Evolutionary conservation across 169 alveolate genomes (phyloP), one percentile per base, ranked within the genome.

Genomic region (Eimeria acervulina): DNA sequence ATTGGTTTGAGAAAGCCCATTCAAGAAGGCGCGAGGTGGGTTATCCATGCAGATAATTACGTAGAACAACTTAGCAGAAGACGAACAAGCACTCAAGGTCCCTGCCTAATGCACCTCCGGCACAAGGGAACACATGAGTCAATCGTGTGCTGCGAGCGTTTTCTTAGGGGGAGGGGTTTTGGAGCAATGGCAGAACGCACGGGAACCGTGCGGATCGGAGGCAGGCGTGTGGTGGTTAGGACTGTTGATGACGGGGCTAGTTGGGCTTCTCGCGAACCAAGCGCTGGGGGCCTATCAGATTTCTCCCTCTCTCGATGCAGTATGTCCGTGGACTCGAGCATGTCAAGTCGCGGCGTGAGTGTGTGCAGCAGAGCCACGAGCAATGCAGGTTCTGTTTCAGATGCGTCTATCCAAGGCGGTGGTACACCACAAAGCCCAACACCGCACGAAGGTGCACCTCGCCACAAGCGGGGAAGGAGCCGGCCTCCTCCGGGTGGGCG

Each of bases 351-450:
- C 4, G 93, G 93, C 31, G 93, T 87, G 61, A 87, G 93, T 66
- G 93, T 87, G 31, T 87, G 93, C 63, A 87, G 93, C 83, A 21
- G 93, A 61, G 93, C 93, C 31, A 87, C 93, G n/a, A 87, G 93
- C 80, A 87, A 87, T 61, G 93, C 93, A 87, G 93, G 93, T 15
- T 87, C 93, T 17, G 81, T 52, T 7, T 87, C 93, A 26, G 93
- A 87, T 61, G 81, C 93, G 21, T 87, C 93, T 23, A 31, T 87
- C 12, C 93, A 87, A 87, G 93, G 93, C 31, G 91, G 91, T 15
- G 93, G 83, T 10, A 61, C 83, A 31, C 93, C 93, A 61, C 93
- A 87, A 17, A 87, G 93, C 59, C 81, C 93, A 23, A n/a, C 47
- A 38, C 83, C 93, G 26, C 93, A 87, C 42, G 93, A 87, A 38